phyloP scores from a whole-genome alignment of 148 eudicot genomes.

The Heliosperma pusillum region DNA sequence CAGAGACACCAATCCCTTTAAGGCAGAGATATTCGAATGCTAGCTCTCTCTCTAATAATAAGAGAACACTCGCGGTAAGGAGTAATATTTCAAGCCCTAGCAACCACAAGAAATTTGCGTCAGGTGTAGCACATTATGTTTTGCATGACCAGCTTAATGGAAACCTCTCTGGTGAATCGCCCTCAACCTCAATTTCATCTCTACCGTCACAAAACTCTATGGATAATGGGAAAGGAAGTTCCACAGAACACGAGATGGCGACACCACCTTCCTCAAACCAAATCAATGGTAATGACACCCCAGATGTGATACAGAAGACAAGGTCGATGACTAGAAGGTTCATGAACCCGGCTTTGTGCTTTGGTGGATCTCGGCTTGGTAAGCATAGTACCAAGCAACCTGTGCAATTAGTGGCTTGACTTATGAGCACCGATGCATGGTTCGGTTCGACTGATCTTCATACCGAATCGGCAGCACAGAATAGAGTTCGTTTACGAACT shows the following conservation, averaged over 20 bases:
- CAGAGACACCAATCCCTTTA: conserved; percentile 52
- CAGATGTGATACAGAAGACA: conserved; percentile 28
- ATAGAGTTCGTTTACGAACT: too few relatives aligned
- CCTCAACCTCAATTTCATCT: conserved; percentile 58
- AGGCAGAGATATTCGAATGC: conserved; percentile 57
- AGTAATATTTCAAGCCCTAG: conserved; percentile 80
- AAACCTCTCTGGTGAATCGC: conserved; percentile 33
- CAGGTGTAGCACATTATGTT: conserved; percentile 51
- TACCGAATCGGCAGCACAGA: too few relatives aligned
- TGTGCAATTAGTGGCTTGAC: conserved; percentile 14
- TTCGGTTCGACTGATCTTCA: too few relatives aligned
- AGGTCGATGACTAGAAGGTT: conserved; percentile 32
- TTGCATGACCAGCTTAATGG: conserved; percentile 47
- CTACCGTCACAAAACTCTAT: conserved; percentile 46
- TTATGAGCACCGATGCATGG: too few relatives aligned
- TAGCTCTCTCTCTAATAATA: conserved; percentile 48
- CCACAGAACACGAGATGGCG: conserved; percentile 32
- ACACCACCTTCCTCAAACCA: conserved; percentile 35
- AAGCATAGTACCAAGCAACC: conserved; percentile 24
- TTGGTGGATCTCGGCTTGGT: conserved; percentile 43
- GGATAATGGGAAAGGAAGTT: conserved; percentile 50
- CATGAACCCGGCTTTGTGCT: conserved; percentile 54
- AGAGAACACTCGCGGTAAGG: conserved; percentile 66
- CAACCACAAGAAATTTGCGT: conserved; percentile 70
- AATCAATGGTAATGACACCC: conserved; percentile 24